A percentile compares a stretch with the other conserved stretches of the same genome.
Conservation (phyloP, 345 rosid species). For the Sonneratia caseolaris region DNA sequence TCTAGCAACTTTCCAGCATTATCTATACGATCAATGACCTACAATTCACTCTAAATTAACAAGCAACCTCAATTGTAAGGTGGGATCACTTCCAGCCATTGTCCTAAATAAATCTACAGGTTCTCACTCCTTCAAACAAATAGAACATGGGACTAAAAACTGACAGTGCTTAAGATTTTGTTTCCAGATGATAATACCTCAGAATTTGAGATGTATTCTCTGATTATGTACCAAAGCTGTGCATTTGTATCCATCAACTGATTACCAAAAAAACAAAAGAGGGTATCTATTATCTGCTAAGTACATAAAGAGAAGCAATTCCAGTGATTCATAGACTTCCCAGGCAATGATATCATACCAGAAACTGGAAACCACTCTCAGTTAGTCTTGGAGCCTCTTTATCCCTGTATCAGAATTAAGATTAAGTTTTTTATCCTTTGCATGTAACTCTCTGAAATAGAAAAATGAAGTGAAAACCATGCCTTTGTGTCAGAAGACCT, state of each 20-base stretch:
- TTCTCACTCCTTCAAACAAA: neutral
- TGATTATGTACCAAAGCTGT: conserved; percentile 91
- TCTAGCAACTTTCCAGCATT: neutral
- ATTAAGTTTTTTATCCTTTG: conserved; percentile 10
- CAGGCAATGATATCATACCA: conserved; percentile 44
- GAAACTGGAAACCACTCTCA: conserved; percentile 94
- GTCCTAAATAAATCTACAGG: neutral
- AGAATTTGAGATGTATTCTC: conserved; percentile 89
- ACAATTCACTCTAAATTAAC: neutral
- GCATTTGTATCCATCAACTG: conserved; percentile 99
- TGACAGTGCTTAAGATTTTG: neutral
- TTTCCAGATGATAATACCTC: conserved; percentile 48
- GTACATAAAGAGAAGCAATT: neutral
- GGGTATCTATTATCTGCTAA: neutral
- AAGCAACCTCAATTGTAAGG: neutral
- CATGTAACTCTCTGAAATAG: neutral
- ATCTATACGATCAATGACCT: neutral
- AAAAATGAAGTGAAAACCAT: conserved; percentile 7
- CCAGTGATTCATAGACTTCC: neutral
- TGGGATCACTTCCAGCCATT: neutral
- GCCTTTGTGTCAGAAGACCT: conserved; percentile 82
- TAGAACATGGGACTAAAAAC: neutral
- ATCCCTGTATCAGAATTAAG: conserved; percentile 42
- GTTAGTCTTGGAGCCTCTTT: conserved; percentile 73
- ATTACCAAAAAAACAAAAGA: neutral